Evolutionary conservation across 73 alveolate species (phyloP), one percentile per base, ranked within the genome.

Genomic region (Vitrella brassicaformis): DNA sequence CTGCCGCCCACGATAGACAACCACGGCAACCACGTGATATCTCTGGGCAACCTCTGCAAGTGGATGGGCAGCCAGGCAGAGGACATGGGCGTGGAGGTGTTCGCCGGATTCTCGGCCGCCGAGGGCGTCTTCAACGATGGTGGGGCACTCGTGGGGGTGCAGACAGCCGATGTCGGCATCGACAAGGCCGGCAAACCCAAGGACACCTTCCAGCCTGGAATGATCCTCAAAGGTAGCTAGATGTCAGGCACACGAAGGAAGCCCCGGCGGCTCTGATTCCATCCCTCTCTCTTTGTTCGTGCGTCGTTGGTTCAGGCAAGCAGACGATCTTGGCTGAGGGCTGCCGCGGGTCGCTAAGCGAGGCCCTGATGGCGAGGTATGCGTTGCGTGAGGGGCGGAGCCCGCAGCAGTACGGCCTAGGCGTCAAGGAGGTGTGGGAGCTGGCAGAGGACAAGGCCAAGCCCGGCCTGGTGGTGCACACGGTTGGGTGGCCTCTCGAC

Each of bases 11-110:
- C 39, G 14, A 71, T 92, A n/a, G 88, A 86, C 70, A 92, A 86
- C 30, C 76, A 83, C 39, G 97, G 97, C 47, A 94, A 94, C 83
- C 92, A 88, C 85, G 86, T 94, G 56, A 82, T 88, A 45, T 87
- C 97, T 39, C 85, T 94, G 65, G 97, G 98, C 14, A 86, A 86
- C 31, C 76, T 94, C 1, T 88, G 92, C 82, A 88, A 85, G 26
- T 94, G 98, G 98, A 85, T 94, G 78, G 96, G 94, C 0, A 94
- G 88, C 72, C 72, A 90, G 70, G 98, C 97, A 0, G 96, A 92
- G 71, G 94, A 72, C 25, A 47, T 89, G 65, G 98, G 97, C 27
- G 98, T 94, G 19, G 96, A 94, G 72, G 90, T 92, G 28, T 87
- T 85, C 73, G 87, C 97, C 65, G 97, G 98, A 66, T 77, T 78